Conservation (phyloP, 2,329 filamentous ascomycete genomes). For the Tolypocladium tundrense region DNA sequence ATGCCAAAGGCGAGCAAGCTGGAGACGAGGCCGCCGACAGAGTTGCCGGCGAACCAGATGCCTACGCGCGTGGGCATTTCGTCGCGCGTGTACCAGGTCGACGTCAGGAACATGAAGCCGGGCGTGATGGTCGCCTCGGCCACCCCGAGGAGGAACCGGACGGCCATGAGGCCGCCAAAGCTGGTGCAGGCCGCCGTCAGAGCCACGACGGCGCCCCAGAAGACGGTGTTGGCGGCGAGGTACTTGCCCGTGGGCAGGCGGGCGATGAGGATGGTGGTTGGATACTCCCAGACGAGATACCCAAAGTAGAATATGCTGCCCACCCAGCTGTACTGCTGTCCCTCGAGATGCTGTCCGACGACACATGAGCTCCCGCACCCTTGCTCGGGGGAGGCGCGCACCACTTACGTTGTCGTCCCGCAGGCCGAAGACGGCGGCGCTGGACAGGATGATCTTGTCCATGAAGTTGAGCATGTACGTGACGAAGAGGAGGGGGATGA, state of each 20-base stretch:
- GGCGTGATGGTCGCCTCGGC: slow-evolving; percentile 44
- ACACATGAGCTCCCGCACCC: not conserved
- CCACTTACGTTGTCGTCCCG: slow-evolving; percentile 29
- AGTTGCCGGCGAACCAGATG: slow-evolving; percentile 45
- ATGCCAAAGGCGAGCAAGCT: slow-evolving; percentile 44
- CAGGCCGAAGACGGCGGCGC: slow-evolving; percentile 45
- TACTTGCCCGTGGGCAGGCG: slow-evolving; percentile 36
- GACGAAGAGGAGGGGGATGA: slow-evolving; percentile 45
- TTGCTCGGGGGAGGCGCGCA: not conserved
- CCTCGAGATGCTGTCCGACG: slow-evolving; percentile 14
- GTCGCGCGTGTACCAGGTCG: slow-evolving; percentile 37
- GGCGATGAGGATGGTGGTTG: slow-evolving; percentile 35
- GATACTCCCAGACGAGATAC: slow-evolving; percentile 40
- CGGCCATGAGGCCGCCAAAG: slow-evolving; percentile 34
- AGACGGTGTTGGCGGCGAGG: slow-evolving; percentile 31
- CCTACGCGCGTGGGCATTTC: slow-evolving; percentile 40
- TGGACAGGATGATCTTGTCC: slow-evolving; percentile 47
- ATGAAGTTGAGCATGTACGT: slow-evolving; percentile 51
- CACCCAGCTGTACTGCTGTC: slow-evolving; percentile 56
- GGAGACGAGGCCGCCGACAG: slow-evolving; percentile 35
- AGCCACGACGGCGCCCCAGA: slow-evolving; percentile 36
- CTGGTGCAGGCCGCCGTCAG: slow-evolving; percentile 31
- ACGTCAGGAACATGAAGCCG: slow-evolving; percentile 41
- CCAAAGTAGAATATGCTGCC: slow-evolving; percentile 29
- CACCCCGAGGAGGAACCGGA: slow-evolving; percentile 42